Conservation (phyloP, 73 alveolate genomes). For the Tetrahymena thermophila region DNA sequence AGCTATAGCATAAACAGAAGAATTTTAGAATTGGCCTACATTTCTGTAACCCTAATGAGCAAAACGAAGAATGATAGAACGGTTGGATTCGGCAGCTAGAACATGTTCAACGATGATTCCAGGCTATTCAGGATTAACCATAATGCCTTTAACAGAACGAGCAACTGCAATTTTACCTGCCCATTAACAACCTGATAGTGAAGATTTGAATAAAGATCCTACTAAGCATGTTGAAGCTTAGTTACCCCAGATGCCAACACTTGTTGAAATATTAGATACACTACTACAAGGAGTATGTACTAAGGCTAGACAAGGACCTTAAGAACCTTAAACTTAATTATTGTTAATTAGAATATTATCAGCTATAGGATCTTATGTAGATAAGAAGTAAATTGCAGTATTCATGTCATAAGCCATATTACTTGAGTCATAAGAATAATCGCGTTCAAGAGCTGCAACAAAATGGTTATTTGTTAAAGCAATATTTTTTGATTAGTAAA, state of each 20-base stretch:
- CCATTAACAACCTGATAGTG: not conserved
- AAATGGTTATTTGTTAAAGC: not conserved
- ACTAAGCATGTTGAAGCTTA: not conserved
- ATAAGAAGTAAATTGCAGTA: not conserved
- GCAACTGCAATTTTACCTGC: not conserved
- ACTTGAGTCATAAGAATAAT: not conserved
- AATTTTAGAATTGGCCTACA: not conserved
- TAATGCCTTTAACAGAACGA: not conserved
- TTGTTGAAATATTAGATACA: not conserved
- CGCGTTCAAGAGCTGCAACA: slow-evolving; percentile 8
- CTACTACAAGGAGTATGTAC: not conserved
- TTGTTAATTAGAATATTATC: not conserved
- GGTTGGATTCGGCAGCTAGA: not conserved
- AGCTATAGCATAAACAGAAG: not conserved
- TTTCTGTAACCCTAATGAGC: not conserved
- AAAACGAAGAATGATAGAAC: not conserved
- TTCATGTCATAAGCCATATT: not conserved
- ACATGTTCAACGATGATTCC: not conserved
- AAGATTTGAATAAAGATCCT: not conserved
- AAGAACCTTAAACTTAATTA: not conserved
- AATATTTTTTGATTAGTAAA: not conserved
- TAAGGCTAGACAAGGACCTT: not conserved
- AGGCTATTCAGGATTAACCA: not conserved
- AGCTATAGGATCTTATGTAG: not conserved
- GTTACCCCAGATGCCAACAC: not conserved